Base-by-base conservation (phyloP, 306 rosid species). In the Urtica urens region DNA sequence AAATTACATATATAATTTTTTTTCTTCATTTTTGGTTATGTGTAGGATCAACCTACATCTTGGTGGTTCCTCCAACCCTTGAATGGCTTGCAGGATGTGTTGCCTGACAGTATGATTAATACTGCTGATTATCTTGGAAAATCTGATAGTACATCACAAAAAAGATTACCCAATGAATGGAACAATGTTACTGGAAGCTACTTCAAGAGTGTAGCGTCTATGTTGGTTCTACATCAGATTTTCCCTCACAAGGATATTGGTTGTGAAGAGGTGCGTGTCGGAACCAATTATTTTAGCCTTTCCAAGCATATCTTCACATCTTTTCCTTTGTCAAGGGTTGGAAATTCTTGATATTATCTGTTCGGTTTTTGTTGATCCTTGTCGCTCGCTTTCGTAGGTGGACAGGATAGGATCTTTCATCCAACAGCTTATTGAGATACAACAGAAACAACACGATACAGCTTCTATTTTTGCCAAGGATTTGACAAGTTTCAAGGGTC, bases 1-100 rank as follows among this genome's bases (percentile, higher is more conserved):
- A n/a, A n/a, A n/a, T n/a, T n/a, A n/a, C n/a, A n/a, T n/a, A n/a
- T 13, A 0, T 57, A n/a, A 16, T 28, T 16, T 19, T 13, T 20
- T 4, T 13, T 25, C 13, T 8, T 47, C 13, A 37, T 23, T 50
- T 27, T 20, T 56, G 35, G 33, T 20, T 28, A 19, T 26, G 23
- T 41, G 43, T 66, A 88, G 97, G 92, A 65, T 56, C 65, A 77
- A 47, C 59, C 46, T 46, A 75, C 77, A 39, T 68, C 81, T 38
- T 90, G 95, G 97, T 90, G 97, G 97, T 90, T 90, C 63, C 77
- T 84, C 65, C 63, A 66, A 62, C 77, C 78, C 23, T 77, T 78
- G 20, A 59, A 60, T n/a, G 78, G 69, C 52, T 44, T 70, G 31
- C 66, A 74, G 35, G 58, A 68, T 74, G 48, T 88, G 72, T 66